Conservation (phyloP, 768 basidiomycete genomes). For the Mycena latifolia region DNA sequence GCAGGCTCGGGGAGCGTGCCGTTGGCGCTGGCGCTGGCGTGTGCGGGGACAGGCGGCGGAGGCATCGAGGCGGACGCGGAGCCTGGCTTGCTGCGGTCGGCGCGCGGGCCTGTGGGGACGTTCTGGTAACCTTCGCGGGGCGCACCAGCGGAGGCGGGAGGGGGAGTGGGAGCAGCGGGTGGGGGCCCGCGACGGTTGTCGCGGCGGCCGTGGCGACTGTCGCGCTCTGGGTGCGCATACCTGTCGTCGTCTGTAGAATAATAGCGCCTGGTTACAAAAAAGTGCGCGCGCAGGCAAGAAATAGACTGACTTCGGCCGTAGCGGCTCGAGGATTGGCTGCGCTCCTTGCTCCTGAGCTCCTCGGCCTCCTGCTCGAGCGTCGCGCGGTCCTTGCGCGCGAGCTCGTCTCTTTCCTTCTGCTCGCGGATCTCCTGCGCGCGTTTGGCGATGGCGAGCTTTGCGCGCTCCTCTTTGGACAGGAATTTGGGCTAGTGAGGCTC, state of each 20-base stretch:
- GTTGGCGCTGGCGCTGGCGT: constrained; percentile 17
- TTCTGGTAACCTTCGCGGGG: constrained; percentile 68
- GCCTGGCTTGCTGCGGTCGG: constrained; percentile 68
- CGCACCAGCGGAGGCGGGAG: constrained; percentile 37
- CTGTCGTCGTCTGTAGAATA: constrained; percentile 63
- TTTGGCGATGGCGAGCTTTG: constrained; percentile 88
- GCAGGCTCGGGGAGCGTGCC: constrained; percentile 46
- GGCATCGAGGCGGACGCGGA: constrained; percentile 45
- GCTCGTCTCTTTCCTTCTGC: constrained; percentile 76
- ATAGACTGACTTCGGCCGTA: constrained; percentile 54
- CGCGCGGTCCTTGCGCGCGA: constrained; percentile 71
- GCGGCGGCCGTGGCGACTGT: constrained; percentile 53
- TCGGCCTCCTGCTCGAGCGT: constrained; percentile 83
- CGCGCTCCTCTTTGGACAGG: constrained; percentile 92
- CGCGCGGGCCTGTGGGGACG: constrained; percentile 88
- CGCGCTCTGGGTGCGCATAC: constrained; percentile 64
- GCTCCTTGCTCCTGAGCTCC: constrained; percentile 67
- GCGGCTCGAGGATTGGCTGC: constrained; percentile 51
- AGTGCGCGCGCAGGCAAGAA: constrained; percentile 26
- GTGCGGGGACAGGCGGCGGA: constrained; percentile 40
- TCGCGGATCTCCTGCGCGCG: constrained; percentile 86
- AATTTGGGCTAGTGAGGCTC: constrained; percentile 84
- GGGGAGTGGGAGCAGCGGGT: constrained; percentile 39
- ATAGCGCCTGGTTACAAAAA: constrained; percentile 27
- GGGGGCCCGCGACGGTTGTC: constrained; percentile 45